phyloP scores from a whole-genome alignment of 2,329 filamentous ascomycete species.

The Microsporum audouinii region DNA sequence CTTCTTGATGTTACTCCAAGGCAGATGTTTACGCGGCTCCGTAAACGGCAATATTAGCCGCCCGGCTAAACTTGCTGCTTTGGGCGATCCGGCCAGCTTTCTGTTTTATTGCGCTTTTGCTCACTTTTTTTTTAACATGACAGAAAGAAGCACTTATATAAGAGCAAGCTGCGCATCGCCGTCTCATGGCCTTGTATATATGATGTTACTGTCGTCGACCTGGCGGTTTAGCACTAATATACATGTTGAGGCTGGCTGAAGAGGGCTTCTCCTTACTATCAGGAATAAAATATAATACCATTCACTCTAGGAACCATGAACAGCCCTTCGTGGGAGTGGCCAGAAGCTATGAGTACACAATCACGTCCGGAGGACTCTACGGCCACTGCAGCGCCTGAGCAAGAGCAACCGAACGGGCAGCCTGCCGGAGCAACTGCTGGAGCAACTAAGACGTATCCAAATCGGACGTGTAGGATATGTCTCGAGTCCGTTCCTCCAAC shows the following conservation, averaged over 20 bases:
- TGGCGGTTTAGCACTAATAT: background rate
- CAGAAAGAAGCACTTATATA: background rate
- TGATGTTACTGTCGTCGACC: background rate
- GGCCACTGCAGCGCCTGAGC: slow-evolving; percentile 11
- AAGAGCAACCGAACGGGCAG: slow-evolving; percentile 16
- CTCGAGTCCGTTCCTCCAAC: slow-evolving; percentile 58
- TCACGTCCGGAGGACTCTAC: background rate
- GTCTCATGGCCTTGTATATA: background rate
- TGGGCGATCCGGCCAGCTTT: slow-evolving; percentile 7
- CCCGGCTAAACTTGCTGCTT: slow-evolving; percentile 14
- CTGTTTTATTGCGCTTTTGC: slow-evolving; percentile 4
- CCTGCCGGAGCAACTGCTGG: slow-evolving; percentile 16
- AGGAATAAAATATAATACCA: background rate
- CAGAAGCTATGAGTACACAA: background rate
- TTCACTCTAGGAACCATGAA: background rate
- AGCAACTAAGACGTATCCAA: slow-evolving; percentile 46
- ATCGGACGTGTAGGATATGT: slow-evolving; percentile 79
- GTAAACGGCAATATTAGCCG: slow-evolving; percentile 16
- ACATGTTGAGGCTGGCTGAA: background rate
- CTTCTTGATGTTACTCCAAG: background rate
- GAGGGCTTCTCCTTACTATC: slow-evolving; percentile 10
- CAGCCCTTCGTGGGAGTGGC: background rate
- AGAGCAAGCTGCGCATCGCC: background rate
- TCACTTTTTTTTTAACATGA: background rate
- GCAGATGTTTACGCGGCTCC: slow-evolving; percentile 23